Percentiles rank a stretch among this genome's conserved stretches.
These are phyloP conservation scores for Diaporthe capsici DNA, from an alignment of 2,329 filamentous ascomycete genomes.

Conservation along the genomic window DNA sequence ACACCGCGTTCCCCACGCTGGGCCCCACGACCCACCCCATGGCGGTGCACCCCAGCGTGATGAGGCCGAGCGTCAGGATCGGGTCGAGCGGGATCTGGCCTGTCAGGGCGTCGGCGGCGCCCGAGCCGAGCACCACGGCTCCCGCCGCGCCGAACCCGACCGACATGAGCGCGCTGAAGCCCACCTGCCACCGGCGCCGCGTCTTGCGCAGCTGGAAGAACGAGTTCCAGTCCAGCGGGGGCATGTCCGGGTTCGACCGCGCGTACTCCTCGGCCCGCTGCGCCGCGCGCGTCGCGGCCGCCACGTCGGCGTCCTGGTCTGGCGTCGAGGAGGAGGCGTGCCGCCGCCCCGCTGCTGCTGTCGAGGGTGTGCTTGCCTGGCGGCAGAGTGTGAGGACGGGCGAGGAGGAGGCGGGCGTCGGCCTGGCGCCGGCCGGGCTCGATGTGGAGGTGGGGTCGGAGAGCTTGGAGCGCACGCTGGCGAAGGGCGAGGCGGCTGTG, in stretches of 20 bases:
- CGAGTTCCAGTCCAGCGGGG: slow-evolving; percentile 85
- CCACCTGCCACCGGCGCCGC: slow-evolving; percentile 86
- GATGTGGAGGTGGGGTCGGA: slow-evolving; percentile 42
- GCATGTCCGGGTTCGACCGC: slow-evolving; percentile 48
- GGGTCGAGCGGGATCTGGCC: slow-evolving; percentile 87
- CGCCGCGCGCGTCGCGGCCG: slow-evolving; percentile 47
- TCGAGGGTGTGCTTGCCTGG: background rate
- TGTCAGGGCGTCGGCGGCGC: slow-evolving; percentile 80
- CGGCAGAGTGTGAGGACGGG: slow-evolving; percentile 40
- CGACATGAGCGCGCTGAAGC: slow-evolving; percentile 79
- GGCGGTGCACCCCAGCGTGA: slow-evolving; percentile 66
- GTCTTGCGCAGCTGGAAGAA: slow-evolving; percentile 93
- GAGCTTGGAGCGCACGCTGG: slow-evolving; percentile 42
- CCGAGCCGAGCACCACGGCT: slow-evolving; percentile 76
- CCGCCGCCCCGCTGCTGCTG: slow-evolving; percentile 43
- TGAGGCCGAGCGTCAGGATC: slow-evolving; percentile 85
- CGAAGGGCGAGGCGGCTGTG: slow-evolving; percentile 43
- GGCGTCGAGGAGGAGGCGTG: slow-evolving; percentile 43
- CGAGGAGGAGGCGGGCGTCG: slow-evolving; percentile 42
- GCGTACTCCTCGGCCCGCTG: slow-evolving; percentile 36
- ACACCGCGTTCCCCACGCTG: slow-evolving; percentile 82
- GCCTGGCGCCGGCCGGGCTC: slow-evolving; percentile 44
- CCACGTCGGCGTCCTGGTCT: slow-evolving; percentile 43
- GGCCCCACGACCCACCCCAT: slow-evolving; percentile 89
- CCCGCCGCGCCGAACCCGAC: slow-evolving; percentile 73